These are phyloP conservation scores for Cladorrhinum samala DNA, from an alignment of 495 filamentous ascomycete genomes.

Conservation along the genomic window DNA sequence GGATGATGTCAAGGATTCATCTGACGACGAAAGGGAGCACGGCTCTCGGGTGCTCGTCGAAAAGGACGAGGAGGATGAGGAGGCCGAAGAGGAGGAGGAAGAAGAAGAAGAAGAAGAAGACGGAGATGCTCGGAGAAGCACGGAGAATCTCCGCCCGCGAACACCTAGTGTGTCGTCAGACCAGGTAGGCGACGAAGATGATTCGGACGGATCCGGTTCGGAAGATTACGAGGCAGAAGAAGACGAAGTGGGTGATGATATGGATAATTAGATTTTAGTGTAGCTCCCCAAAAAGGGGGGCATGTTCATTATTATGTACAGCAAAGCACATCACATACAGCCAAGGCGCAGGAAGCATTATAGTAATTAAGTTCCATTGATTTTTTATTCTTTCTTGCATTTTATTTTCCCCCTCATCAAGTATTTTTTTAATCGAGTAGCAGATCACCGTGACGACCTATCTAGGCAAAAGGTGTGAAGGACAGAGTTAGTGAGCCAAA, in stretches of 20 bases:
- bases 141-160: slow-evolving; percentile 5
- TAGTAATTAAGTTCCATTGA: no score
- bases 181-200: slow-evolving; percentile 15
- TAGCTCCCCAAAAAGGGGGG: no score
- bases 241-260: slow-evolving; percentile 33
- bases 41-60: slow-evolving; percentile 9
- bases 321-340: no score
- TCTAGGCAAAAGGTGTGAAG: no score
- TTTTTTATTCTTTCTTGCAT: no score
- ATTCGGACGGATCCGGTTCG: slow-evolving; percentile 28
- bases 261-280: slow-evolving; percentile 24
- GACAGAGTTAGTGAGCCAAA: no score
- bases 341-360: no score
- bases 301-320: no score
- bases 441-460: no score
- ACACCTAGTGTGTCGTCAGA: slow-evolving; percentile 8
- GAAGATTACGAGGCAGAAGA: slow-evolving; percentile 43
- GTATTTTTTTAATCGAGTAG: no score
- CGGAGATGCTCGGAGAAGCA: slow-evolving; percentile 6
- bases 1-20: slow-evolving; percentile 40
- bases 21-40: slow-evolving; percentile 5
- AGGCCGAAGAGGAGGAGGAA: slow-evolving; percentile 6
- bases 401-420: no score
- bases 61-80: slow-evolving; percentile 1
- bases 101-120: slow-evolving; percentile 7